phyloP scores from a whole-genome alignment of 2,329 filamentous ascomycete genomes.

The Harringtonia aguacate region DNA sequence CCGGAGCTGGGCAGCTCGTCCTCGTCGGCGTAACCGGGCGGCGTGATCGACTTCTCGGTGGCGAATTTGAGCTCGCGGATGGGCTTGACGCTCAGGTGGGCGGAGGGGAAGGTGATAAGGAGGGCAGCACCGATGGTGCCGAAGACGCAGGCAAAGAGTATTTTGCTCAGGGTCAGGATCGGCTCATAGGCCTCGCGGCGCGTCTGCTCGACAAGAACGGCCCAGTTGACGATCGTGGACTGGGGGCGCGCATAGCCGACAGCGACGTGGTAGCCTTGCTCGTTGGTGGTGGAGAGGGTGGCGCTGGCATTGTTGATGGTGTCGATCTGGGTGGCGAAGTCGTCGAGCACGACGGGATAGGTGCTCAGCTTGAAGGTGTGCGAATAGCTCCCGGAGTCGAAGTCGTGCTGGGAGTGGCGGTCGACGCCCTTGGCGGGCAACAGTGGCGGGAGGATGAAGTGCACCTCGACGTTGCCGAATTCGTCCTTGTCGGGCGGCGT shows the following conservation, averaged over 20 bases:
- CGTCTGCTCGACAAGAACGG: conserved; percentile 68
- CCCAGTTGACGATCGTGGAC: conserved; percentile 66
- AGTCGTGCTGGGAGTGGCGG: conserved; percentile 37
- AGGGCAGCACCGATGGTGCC: conserved; percentile 66
- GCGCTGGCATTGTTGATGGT: conserved; percentile 58
- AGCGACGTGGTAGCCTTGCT: conserved; percentile 57
- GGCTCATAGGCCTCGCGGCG: conserved; percentile 65
- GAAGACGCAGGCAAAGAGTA: conserved; percentile 77
- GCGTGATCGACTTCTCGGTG: conserved; percentile 61
- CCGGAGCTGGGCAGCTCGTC: conserved; percentile 32
- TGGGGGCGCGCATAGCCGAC: conserved; percentile 69
- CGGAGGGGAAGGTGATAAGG: conserved; percentile 63
- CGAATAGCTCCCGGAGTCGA: conserved; percentile 28
- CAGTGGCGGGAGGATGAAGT: conserved; percentile 50
- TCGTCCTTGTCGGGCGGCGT: conserved; percentile 21
- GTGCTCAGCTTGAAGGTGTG: conserved; percentile 44
- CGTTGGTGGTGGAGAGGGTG: conserved; percentile 59
- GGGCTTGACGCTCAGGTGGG: conserved; percentile 71
- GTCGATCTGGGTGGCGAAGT: conserved; percentile 40
- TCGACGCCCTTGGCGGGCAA: conserved; percentile 23
- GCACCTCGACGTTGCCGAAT: conserved; percentile 35
- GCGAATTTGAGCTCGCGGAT: conserved; percentile 67
- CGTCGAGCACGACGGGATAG: conserved; percentile 53
- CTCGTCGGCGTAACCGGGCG: conserved; percentile 48
- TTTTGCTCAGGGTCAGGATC: conserved; percentile 63